phyloP scores from a whole-genome alignment of 2,329 filamentous ascomycete genomes.

The Sporothrix pallida region DNA sequence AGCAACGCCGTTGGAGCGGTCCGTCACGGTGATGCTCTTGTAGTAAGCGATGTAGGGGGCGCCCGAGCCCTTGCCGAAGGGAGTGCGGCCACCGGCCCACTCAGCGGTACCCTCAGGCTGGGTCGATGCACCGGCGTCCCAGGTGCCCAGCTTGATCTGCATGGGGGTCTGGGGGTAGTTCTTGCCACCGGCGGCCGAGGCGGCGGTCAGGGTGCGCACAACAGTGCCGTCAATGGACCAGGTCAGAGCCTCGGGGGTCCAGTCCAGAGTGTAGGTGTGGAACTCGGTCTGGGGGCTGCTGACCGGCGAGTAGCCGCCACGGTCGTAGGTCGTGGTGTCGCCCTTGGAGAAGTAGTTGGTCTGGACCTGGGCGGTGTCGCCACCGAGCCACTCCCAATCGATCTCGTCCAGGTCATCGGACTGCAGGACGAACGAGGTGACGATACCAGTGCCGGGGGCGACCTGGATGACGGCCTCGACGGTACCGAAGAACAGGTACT shows the following conservation, averaged over 20 bases:
- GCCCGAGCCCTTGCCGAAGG: conserved; percentile 57
- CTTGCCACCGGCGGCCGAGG: conserved; percentile 57
- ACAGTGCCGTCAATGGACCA: conserved; percentile 63
- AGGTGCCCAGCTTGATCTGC: conserved; percentile 67
- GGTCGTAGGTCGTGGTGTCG: conserved; percentile 72
- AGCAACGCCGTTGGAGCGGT: conserved; percentile 59
- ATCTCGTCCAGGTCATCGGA: conserved; percentile 93
- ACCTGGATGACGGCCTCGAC: conserved; percentile 80
- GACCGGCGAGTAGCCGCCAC: conserved; percentile 67
- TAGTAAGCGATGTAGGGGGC: conserved; percentile 61
- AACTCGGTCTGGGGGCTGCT: conserved; percentile 57
- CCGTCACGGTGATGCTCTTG: conserved; percentile 60
- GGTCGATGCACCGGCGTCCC: conserved; percentile 57
- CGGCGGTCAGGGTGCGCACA: conserved; percentile 54
- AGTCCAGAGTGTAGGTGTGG: conserved; percentile 72
- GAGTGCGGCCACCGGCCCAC: conserved; percentile 68
- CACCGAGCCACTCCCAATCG: conserved; percentile 94
- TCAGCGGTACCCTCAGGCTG: conserved; percentile 63
- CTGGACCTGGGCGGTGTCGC: conserved; percentile 75
- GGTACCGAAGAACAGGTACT: conserved; percentile 97
- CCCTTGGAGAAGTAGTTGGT: conserved; percentile 86
- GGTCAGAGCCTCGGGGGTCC: conserved; percentile 63
- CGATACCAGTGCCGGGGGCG: conserved; percentile 80
- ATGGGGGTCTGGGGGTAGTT: conserved; percentile 74
- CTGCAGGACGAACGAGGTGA: conserved; percentile 88